A percentile compares a stretch with the other conserved stretches of the same genome.
phyloP scores from a whole-genome alignment of 1,284 basidiomycete species.

The Exobasidium rhododendri region DNA sequence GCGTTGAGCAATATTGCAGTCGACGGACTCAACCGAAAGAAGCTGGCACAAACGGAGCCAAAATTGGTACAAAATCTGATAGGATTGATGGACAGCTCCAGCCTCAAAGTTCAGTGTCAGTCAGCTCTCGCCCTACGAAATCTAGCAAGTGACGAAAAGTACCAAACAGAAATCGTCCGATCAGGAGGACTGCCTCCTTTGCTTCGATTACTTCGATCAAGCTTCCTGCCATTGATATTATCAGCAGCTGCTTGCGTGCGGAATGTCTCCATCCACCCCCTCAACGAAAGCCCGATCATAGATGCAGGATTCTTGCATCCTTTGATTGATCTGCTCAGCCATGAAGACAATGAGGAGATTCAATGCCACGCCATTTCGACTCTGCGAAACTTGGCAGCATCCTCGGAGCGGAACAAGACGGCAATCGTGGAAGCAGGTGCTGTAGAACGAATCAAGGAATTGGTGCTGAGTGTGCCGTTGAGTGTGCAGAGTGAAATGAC shows the following conservation, averaged over 20 bases:
- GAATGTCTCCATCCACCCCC: slow-evolving; percentile 97
- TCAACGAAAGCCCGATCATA: slow-evolving; percentile 98
- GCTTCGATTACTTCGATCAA: slow-evolving; percentile 89
- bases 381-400: slow-evolving; percentile 90
- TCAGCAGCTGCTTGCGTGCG: slow-evolving; percentile 98
- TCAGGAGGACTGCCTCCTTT: slow-evolving; percentile 88
- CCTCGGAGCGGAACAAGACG: slow-evolving; percentile 96
- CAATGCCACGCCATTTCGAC: slow-evolving; percentile 99
- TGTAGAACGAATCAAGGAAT: slow-evolving; percentile 94
- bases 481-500: slow-evolving; percentile 99
- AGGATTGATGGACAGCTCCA: slow-evolving; percentile 92
- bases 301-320: slow-evolving; percentile 96
- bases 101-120: slow-evolving; percentile 98
- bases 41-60: slow-evolving; percentile 89
- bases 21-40: slow-evolving; percentile 73
- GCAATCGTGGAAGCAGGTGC: slow-evolving; percentile 98
- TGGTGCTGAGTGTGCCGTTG: slow-evolving; percentile 90
- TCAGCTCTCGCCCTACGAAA: slow-evolving; percentile 94
- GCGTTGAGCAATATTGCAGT: slow-evolving; percentile 93
- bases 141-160: slow-evolving; percentile 97
- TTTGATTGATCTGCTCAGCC: slow-evolving; percentile 89
- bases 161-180: slow-evolving; percentile 97
- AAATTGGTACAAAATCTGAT: slow-evolving; percentile 93
- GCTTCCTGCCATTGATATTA: slow-evolving; percentile 96
- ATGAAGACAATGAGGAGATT: slow-evolving; percentile 98